Evolutionary conservation across 768 basidiomycete genomes (phyloP).

Genomic region (Sarcodon sp.): DNA sequence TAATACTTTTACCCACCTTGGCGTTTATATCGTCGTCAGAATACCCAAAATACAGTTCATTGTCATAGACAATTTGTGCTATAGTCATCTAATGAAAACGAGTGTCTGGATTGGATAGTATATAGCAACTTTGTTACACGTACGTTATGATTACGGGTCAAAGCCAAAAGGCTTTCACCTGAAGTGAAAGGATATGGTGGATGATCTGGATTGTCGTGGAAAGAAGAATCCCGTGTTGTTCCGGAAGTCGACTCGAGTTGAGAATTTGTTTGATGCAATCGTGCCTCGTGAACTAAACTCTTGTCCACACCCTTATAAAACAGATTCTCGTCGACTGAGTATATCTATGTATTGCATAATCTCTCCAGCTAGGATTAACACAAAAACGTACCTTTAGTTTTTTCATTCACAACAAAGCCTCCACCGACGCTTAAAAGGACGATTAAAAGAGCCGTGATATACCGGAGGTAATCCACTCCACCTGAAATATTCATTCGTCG

Average conservation of each 20-base stretch:
- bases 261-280: slow-evolving; percentile 54
- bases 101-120: not conserved
- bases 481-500: slow-evolving; percentile 92
- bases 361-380: not conserved
- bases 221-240: slow-evolving; percentile 4
- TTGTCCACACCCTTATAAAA: slow-evolving; percentile 93
- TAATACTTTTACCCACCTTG: slow-evolving; percentile 32
- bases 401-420: slow-evolving; percentile 91
- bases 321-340: slow-evolving; percentile 76
- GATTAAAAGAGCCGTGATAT: not conserved
- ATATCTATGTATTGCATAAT: too few species aligned
- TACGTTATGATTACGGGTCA: slow-evolving; percentile 76
- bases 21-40: slow-evolving; percentile 61
- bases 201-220: slow-evolving; percentile 25
- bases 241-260: slow-evolving; percentile 22
- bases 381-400: slow-evolving; percentile 57
- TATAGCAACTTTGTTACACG: slow-evolving; percentile 13
- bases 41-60: slow-evolving; percentile 74
- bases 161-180: slow-evolving; percentile 57
- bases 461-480: slow-evolving; percentile 7
- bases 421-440: slow-evolving; percentile 56
- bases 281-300: slow-evolving; percentile 62
- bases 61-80: slow-evolving; percentile 88
- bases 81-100: slow-evolving; percentile 60
- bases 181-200: slow-evolving; percentile 81